Evolutionary conservation across 179 eudicot genomes (phyloP).

Genomic region (Carnegiea gigantea): DNA sequence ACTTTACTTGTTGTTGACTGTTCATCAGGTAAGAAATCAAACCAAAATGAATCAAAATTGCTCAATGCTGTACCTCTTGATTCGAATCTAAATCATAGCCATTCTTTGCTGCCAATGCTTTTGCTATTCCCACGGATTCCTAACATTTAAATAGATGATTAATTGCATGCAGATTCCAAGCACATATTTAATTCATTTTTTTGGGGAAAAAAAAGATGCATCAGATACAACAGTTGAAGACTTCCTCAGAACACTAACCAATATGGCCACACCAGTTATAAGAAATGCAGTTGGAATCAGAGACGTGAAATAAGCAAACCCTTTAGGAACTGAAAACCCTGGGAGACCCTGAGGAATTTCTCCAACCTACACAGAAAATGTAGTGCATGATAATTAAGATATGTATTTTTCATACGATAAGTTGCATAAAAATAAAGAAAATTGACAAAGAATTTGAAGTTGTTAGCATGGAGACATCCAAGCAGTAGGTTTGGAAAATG

Average conservation of each 20-base stretch:
- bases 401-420: background rate
- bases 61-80: slow-evolving; percentile 70
- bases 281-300: slow-evolving; percentile 91
- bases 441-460: background rate
- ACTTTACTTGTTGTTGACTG: background rate
- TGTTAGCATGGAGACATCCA: background rate
- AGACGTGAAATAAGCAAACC: slow-evolving; percentile 58
- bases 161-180: slow-evolving; percentile 9
- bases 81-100: slow-evolving; percentile 96
- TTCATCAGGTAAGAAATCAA: background rate
- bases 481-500: background rate
- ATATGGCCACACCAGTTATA: slow-evolving; percentile 94
- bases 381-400: background rate
- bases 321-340: slow-evolving; percentile 76
- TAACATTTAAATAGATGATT: slow-evolving; percentile 28
- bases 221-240: slow-evolving; percentile 2
- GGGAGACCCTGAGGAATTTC: slow-evolving; percentile 97
- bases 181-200: background rate
- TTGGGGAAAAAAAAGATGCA: background rate
- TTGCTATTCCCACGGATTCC: slow-evolving; percentile 99
- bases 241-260: slow-evolving; percentile 52
- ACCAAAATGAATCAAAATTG: background rate
- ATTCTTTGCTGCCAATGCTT: slow-evolving; percentile 98
- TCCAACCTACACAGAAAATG: slow-evolving; percentile 63
- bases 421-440: background rate